Evolutionary conservation across 805 yeast species (phyloP).

Genomic region (Metschnikowia cerradonensis): DNA sequence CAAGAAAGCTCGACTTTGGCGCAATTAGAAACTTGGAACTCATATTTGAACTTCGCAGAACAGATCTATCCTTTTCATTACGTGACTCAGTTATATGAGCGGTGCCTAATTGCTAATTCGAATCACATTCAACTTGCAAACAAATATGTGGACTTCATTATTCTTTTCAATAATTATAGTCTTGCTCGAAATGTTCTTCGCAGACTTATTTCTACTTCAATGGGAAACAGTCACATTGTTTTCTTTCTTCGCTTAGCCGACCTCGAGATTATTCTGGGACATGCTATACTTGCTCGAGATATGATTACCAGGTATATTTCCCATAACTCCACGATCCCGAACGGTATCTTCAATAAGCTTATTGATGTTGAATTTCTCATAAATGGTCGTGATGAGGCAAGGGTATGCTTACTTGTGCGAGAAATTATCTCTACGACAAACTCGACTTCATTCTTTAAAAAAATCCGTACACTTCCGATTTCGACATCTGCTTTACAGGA

Average conservation of each 20-base stretch:
- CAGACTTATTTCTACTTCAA: constrained; percentile 26
- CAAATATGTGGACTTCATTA: constrained; percentile 43
- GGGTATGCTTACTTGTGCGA: constrained; percentile 25
- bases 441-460: constrained; percentile 3
- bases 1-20: constrained; percentile 32
- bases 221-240: constrained; percentile 20
- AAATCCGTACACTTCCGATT: constrained; percentile 1
- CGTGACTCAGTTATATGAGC: constrained; percentile 38
- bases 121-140: constrained; percentile 48
- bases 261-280: constrained; percentile 36
- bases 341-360: constrained; percentile 40
- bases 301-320: constrained; percentile 26
- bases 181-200: constrained; percentile 38
- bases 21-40: constrained; percentile 57
- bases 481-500: background rate
- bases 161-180: constrained; percentile 22
- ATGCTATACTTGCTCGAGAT: constrained; percentile 36
- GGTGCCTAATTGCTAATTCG: constrained; percentile 46
- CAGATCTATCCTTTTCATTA: constrained; percentile 19
- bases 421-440: constrained; percentile 28
- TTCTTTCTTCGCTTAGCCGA: constrained; percentile 42
- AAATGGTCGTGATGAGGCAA: constrained; percentile 22
- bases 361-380: constrained; percentile 39
- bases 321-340: constrained; percentile 21
- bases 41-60: constrained; percentile 55